A percentile compares a stretch with the other conserved stretches of the same genome.
phyloP scores from a whole-genome alignment of 768 basidiomycete genomes.

The Lyophyllum shimeji region DNA sequence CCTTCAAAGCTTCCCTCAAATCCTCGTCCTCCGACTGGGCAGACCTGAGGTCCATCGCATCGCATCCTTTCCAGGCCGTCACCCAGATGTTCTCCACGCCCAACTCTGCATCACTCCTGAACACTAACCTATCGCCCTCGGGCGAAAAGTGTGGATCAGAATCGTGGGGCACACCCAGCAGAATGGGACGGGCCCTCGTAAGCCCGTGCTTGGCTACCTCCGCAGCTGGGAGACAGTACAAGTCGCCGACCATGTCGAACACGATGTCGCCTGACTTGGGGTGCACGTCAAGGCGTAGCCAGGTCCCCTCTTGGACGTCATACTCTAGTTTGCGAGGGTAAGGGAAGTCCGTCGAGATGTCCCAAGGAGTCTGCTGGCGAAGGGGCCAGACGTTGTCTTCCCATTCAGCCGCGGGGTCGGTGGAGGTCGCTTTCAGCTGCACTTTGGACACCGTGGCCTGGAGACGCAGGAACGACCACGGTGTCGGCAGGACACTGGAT shows the following conservation, averaged over 20 bases:
- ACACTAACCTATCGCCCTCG: constrained; percentile 59
- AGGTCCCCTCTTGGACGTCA: constrained; percentile 73
- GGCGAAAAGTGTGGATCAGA: constrained; percentile 76
- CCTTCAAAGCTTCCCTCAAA: constrained; percentile 33
- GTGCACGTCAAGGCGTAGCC: constrained; percentile 73
- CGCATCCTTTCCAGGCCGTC: constrained; percentile 64
- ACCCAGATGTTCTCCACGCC: constrained; percentile 80
- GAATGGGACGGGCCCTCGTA: constrained; percentile 55
- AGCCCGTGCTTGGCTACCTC: constrained; percentile 23
- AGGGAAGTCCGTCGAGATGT: constrained; percentile 76
- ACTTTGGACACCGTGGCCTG: constrained; percentile 18
- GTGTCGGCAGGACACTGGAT: constrained; percentile 32
- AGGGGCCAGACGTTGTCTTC: constrained; percentile 61
- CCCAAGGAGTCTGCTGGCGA: constrained; percentile 61
- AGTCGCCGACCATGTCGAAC: constrained; percentile 74
- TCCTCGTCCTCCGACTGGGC: constrained; percentile 22
- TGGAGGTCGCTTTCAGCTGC: constrained; percentile 10
- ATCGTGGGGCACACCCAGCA: constrained; percentile 67
- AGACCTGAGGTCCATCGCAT: constrained; percentile 53
- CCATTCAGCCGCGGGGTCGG: constrained; percentile 40
- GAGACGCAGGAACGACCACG: constrained; percentile 29
- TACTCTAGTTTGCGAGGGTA: constrained; percentile 65
- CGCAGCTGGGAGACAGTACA: constrained; percentile 63
- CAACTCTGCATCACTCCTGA: constrained; percentile 69
- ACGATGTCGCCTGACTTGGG: constrained; percentile 69